Base-by-base conservation (phyloP, 306 rosid species). In the Pterocarpus santalinus region DNA sequence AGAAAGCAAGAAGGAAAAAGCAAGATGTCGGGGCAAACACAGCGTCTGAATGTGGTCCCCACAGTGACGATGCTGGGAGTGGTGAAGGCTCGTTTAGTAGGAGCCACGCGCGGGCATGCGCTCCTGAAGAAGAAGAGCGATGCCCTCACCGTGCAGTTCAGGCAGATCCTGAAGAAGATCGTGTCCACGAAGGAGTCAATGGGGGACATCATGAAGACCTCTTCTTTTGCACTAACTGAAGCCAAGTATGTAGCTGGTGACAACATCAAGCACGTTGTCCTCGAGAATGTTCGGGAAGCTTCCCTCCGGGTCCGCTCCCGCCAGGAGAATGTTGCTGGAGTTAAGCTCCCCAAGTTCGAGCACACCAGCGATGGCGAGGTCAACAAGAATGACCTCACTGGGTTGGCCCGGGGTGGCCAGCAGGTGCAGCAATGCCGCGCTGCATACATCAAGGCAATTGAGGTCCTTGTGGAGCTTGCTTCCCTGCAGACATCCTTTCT, bases 41-140 rank as follows among this genome's bases (percentile, higher is more conserved):
- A 94, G 84, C 97, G 98, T 66, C 87, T 94, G 88, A 94, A 51
- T 87, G 97, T 94, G 85, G 98, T 94, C 67, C 98, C 98, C 76
- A 94, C 98, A 4, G 97, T 94, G 12, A 94, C 98, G 5, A 86
- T 87, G 97, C 94, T 94, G 70, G 97, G 97, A 35, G 89, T 85
- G 51, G 72, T 94, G 89, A 94, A 94, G 77, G 97, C 97, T 8
- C 97, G 97, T 43, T 86, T 94, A 49, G 78, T 94, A 0, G 98
- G 98, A 39, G 97, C 98, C 0, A 94, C 98, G 2, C 86, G 98
- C 71, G 98, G 98, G 17, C 98, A 94, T 62, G 98, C 98, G 30
- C 94, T 94, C 57, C 93, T 94, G 52, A 94, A 94, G 97, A 94
- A 94, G 89, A 94, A 94, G 91, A 94, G 98, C 61, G 98, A 94